Percentiles rank a stretch among this genome's conserved stretches.
phyloP scores from a whole-genome alignment of 306 rosid species.

The Casuarina glauca region DNA sequence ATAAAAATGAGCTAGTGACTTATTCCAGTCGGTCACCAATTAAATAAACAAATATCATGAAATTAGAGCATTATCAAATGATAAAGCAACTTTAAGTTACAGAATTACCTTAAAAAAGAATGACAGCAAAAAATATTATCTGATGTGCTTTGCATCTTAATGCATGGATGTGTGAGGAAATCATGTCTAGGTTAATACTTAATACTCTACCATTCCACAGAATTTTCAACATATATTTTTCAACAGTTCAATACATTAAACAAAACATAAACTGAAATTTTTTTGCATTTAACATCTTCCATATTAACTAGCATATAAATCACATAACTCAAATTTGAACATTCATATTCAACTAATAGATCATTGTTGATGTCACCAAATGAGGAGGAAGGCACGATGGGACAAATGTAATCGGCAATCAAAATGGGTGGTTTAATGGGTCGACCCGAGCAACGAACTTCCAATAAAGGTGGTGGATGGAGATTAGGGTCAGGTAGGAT shows the following conservation, averaged over 20 bases:
- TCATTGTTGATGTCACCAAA: no score
- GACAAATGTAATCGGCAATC: no score
- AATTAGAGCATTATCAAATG: constrained; percentile 16
- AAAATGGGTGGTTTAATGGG: no score
- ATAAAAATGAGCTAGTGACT: neutral
- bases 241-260: neutral
- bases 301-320: no score
- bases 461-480: no score
- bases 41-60: constrained; percentile 17
- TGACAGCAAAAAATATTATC: neutral
- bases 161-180: neutral
- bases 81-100: constrained; percentile 5
- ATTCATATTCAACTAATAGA: no score
- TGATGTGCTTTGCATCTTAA: neutral
- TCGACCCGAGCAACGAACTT: no score
- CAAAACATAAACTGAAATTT: no score
- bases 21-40: constrained; percentile 60
- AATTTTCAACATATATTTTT: neutral
- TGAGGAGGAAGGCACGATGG: no score
- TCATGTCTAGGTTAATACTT: neutral
- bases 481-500: no score
- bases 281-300: no score
- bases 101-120: neutral
- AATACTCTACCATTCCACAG: neutral
- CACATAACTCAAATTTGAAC: no score